phyloP scores from a whole-genome alignment of 768 basidiomycete species.

The Russula sp. region DNA sequence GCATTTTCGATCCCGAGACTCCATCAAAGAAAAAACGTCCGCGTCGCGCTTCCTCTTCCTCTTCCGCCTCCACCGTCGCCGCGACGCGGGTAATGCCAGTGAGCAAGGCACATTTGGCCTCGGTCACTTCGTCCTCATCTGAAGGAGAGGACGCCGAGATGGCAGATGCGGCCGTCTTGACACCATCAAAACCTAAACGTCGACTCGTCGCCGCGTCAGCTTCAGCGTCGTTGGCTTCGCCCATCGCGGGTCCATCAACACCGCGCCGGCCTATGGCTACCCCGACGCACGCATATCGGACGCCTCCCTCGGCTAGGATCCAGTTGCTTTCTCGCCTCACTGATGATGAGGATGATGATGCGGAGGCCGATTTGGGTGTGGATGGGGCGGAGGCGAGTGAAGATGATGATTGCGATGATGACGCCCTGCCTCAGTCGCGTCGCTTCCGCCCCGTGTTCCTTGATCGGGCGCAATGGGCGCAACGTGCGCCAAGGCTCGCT shows the following conservation, averaged over 20 bases:
- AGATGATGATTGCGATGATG: constrained; percentile 14
- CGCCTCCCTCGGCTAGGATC: constrained; percentile 25
- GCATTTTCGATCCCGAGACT: constrained; percentile 18
- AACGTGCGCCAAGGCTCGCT: constrained; percentile 24
- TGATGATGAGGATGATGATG: constrained; percentile 1
- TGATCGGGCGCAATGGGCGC: constrained; percentile 28
- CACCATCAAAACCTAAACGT: background rate
- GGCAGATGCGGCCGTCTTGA: background rate
- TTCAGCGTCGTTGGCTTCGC: background rate
- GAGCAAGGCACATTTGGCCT: constrained; percentile 3
- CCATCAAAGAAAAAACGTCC: constrained; percentile 28
- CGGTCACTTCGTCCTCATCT: constrained; percentile 9
- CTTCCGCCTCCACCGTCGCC: background rate
- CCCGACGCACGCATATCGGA: constrained; percentile 24
- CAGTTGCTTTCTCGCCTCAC: constrained; percentile 13
- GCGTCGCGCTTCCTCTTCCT: background rate
- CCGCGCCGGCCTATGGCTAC: constrained; percentile 16
- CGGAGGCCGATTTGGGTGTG: background rate
- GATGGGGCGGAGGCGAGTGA: background rate
- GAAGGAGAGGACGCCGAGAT: constrained; percentile 20
- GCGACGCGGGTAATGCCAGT: constrained; percentile 10
- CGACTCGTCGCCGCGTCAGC: background rate
- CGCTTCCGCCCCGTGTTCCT: constrained; percentile 29
- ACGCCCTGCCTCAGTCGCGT: constrained; percentile 18
- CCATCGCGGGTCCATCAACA: constrained; percentile 28